Evolutionary conservation across 345 rosid genomes (phyloP), one percentile per base, ranked within the genome.

Genomic region (Brassica juncea): DNA sequence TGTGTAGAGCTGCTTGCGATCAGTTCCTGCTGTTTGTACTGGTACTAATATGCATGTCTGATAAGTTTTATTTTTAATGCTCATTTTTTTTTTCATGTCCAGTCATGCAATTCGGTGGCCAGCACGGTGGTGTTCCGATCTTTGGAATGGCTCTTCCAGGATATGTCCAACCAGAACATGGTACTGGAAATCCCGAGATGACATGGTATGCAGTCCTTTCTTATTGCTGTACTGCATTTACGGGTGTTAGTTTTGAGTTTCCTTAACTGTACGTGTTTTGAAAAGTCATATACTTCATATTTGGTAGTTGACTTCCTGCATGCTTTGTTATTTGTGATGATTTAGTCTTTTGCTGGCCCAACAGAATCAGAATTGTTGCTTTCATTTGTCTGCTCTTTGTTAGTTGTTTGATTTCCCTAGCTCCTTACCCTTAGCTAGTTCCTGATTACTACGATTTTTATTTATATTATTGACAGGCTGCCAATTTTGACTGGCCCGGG

Each of bases 121-220:
- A 94, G 93, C 98, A 91, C 72, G 88, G 94, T 77, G 93, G 97
- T 59, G 97, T 94, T 74, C 97, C 98, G 8, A 84, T 97, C 25
- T 90, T 91, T 59, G 98, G 98, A 85, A 91, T 94, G 97, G 98
- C 98, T 66, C 91, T 88, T 84, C 97, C 98, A 35, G 82, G 82
- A 74, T 80, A 80, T 62, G 79, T 74, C 79, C 82, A 80, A 69
- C 92, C 91, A 12, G 97, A 94, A 80, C 95, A 76, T 85, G 99
- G 99, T 72, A 35, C 87, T 52, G 92, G 94, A 69, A 94, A 91
- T 83, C 91, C 97, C 6, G 97, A 94, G 83, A 91, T 94, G 98
- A 88, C 98, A 81, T 94, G 97, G 98, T 94, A 92, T 66, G 3
- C 27, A 31, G 55, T 78, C 21, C 49, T 74, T 73, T 30, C 65